These are phyloP conservation scores for cucumber (Cucumis sativus) DNA, from an alignment of 306 rosid species.

Conservation along the genomic window Cucumber_9930_V3 NC_026660.2:25707001-25707500, in stretches of 20 bases:
- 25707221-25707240: neutral
- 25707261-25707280: neutral
- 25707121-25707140: conserved; percentile 41
- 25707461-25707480: neutral
- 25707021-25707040: conserved; percentile 7
- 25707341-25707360: neutral
- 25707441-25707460: neutral
- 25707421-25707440: neutral
- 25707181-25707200: conserved; percentile 16
- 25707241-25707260: neutral
- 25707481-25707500: conserved; percentile 1
- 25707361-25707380: neutral
- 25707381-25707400: neutral
- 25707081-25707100: conserved; percentile 17
- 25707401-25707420: no score
- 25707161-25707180: neutral
- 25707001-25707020: neutral
- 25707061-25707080: neutral
- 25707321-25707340: neutral
- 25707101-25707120: conserved; percentile 31
- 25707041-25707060: conserved; percentile 13
- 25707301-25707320: neutral
- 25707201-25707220: conserved; percentile 30
- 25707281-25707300: neutral
- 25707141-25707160: conserved; percentile 23